Conservation (phyloP, 192 early-diverging fungal species). For the Rhizophagus clarus region DNA sequence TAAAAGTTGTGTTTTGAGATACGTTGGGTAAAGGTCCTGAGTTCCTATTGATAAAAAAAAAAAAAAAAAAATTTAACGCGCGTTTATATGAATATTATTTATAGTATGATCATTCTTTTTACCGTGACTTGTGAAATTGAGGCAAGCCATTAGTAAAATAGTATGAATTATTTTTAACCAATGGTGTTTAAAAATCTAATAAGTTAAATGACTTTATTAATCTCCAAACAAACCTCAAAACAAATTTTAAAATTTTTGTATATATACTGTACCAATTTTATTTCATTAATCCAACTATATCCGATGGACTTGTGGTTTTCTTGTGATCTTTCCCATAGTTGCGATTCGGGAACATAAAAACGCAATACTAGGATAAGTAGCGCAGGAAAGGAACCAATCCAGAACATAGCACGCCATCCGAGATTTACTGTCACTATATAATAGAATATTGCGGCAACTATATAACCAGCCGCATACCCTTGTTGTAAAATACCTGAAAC, state of each 20-base stretch:
- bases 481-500: slow-evolving; percentile 78
- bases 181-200: slow-evolving; percentile 40
- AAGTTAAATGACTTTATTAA: too few species aligned
- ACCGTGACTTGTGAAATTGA: slow-evolving; percentile 74
- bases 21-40: slow-evolving; percentile 76
- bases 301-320: too few species aligned
- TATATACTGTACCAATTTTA: too few species aligned
- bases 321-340: too few species aligned
- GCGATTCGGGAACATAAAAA: slow-evolving; percentile 66
- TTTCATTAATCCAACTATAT: too few species aligned
- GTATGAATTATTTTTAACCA: slow-evolving; percentile 56
- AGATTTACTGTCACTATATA: slow-evolving; percentile 52
- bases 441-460: slow-evolving; percentile 65
- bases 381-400: slow-evolving; percentile 63
- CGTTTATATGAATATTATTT: too few species aligned
- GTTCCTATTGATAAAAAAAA: slow-evolving; percentile 28
- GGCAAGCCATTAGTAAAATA: slow-evolving; percentile 63
- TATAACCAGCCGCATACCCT: slow-evolving; percentile 69
- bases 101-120: background rate
- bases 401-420: slow-evolving; percentile 74
- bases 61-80: background rate
- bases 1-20: slow-evolving; percentile 22
- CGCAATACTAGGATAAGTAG: slow-evolving; percentile 60
- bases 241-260: too few species aligned
- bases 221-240: too few species aligned